These are phyloP conservation scores for Monocercomonoides exilis DNA, from an alignment of 78 protist species.

Conservation along the genomic window DNA sequence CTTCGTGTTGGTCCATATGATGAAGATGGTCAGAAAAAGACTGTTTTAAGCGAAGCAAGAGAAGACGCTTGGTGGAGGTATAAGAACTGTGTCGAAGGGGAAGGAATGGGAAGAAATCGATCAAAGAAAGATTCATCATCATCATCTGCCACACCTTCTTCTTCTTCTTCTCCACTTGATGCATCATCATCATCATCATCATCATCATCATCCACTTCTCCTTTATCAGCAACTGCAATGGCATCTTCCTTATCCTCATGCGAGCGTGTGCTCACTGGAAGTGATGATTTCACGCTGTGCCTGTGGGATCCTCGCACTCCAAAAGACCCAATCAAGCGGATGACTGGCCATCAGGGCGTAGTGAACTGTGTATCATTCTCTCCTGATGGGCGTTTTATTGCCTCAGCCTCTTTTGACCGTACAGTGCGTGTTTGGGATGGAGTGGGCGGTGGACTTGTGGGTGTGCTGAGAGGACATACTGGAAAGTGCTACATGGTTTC, in stretches of 20 bases:
- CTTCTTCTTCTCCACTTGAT: not conserved
- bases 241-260: too few species aligned
- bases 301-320: slow-evolving; percentile 80
- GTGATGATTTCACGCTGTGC: slow-evolving; percentile 87
- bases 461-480: slow-evolving; percentile 85
- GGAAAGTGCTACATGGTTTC: slow-evolving; percentile 89
- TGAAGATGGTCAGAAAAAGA: slow-evolving; percentile 21
- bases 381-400: slow-evolving; percentile 87
- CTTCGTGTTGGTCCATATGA: slow-evolving; percentile 75
- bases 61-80: slow-evolving; percentile 12
- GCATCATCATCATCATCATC: not conserved
- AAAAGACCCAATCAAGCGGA: slow-evolving; percentile 61
- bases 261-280: slow-evolving; percentile 70
- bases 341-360: slow-evolving; percentile 75
- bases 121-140: too few species aligned
- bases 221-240: too few species aligned
- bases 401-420: slow-evolving; percentile 90
- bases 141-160: not conserved
- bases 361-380: slow-evolving; percentile 44
- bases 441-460: slow-evolving; percentile 35
- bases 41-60: not conserved
- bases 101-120: not conserved
- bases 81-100: not conserved
- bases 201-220: too few species aligned
- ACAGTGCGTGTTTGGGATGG: slow-evolving; percentile 86